Base-by-base conservation (phyloP, 2,329 filamentous ascomycete species). In the Ceratocystiopsis minuta region DNA sequence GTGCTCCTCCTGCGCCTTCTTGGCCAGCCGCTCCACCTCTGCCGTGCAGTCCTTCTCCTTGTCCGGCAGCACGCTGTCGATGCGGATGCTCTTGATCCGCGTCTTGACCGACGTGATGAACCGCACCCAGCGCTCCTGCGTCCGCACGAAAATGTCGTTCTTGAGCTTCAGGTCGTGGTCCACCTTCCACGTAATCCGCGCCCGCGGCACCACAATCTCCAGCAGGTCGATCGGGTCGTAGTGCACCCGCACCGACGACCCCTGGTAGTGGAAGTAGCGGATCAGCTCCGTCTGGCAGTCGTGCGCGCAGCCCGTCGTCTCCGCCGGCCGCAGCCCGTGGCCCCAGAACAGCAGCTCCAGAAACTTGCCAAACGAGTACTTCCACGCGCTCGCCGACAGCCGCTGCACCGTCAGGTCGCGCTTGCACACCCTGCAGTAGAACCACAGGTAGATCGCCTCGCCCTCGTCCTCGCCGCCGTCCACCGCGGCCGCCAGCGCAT, bases 321-420 rank as follows among this genome's bases (percentile, higher is more conserved):
- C 75, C 49, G 72, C 77, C 51, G 78, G 75, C 54, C 78, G 81
- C 39, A 96, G 63, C 34, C 84, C 80, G 36, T 75, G 80, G 54
- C 87, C 88, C 87, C 88, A 98, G 58, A 96, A 96, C 3, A 87
- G 86, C 16, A 98, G 66, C 59, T 98, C 90, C n/a, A 98, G 67
- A 53, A 96, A 98, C 59, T 98, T 98, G 12, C 85, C 90, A 54
- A 98, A 93, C 0, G 90, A 98, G 57, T 98, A 98, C 57, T 92
- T 95, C 82, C 86, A 98, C 0, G 87, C 92, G 52, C 77, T 86
- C 43, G 86, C 78, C 1, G 88, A 95, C 85, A 98, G 95, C 31
- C 80, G 78, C 50, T 83, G 81, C 38, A 87, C 78, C 34, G 85
- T 82, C 0, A 88, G 93, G 55, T 96, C 87, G 50, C 84, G 84